Evolutionary conservation across 2,329 filamentous ascomycete species (phyloP).

Genomic region (Beauveria asiatica): DNA sequence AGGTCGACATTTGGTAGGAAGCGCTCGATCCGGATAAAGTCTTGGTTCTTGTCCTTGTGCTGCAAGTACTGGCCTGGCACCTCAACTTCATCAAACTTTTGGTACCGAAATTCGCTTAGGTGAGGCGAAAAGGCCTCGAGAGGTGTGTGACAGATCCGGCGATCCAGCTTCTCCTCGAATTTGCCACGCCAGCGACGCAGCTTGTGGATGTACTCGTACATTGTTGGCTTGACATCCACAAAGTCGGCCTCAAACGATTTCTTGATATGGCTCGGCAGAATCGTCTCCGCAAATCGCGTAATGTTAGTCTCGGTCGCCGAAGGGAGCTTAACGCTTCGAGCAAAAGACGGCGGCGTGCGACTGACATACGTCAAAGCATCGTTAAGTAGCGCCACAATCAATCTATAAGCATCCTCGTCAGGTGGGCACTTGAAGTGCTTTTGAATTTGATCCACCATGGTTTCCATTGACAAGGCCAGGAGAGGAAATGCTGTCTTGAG

Average conservation of each 20-base stretch:
- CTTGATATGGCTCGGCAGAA: slow-evolving; percentile 87
- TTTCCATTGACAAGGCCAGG: slow-evolving; percentile 95
- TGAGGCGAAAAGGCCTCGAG: slow-evolving; percentile 84
- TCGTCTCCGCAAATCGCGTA: slow-evolving; percentile 90
- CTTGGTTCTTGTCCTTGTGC: slow-evolving; percentile 98
- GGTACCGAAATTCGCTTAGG: slow-evolving; percentile 92
- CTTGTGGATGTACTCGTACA: slow-evolving; percentile 98
- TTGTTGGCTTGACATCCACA: slow-evolving; percentile 87
- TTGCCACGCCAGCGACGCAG: slow-evolving; percentile 92
- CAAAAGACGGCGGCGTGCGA: slow-evolving; percentile 77
- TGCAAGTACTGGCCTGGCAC: slow-evolving; percentile 94
- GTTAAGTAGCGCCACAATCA: slow-evolving; percentile 96
- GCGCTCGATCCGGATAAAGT: slow-evolving; percentile 94
- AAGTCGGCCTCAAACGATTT: slow-evolving; percentile 98
- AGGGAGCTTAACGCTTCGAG: slow-evolving; percentile 84
- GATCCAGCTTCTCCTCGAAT: slow-evolving; percentile 94
- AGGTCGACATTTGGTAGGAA: slow-evolving; percentile 94
- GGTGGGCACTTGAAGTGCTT: slow-evolving; percentile 99
- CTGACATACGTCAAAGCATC: slow-evolving; percentile 91
- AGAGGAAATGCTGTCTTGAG: slow-evolving; percentile 96
- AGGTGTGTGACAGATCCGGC: slow-evolving; percentile 61
- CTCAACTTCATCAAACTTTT: slow-evolving; percentile 98
- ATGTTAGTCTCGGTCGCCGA: slow-evolving; percentile 91
- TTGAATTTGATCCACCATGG: slow-evolving; percentile 97
- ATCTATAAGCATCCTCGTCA: slow-evolving; percentile 92